Conservation (phyloP, 1,139 yeast genomes). For the Suhomyces coccinellae region DNA sequence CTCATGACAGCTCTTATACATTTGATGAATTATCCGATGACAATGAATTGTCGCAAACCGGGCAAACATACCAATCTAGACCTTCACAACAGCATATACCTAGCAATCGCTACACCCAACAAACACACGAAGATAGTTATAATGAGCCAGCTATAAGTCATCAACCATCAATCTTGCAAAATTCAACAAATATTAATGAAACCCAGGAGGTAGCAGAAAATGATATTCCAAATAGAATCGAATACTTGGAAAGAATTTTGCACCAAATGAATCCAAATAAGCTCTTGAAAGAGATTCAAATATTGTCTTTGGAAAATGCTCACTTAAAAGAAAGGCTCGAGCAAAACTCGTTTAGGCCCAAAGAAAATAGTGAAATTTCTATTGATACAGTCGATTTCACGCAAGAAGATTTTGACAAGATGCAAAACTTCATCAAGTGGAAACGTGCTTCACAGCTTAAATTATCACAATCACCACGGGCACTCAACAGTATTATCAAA, state of each 20-base stretch:
- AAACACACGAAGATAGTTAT: neutral
- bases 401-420: constrained; percentile 20
- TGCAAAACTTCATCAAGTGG: constrained; percentile 35
- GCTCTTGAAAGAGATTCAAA: constrained; percentile 11
- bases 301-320: constrained; percentile 19
- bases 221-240: constrained; percentile 17
- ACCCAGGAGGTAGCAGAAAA: constrained; percentile 3
- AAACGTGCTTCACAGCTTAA: constrained; percentile 41
- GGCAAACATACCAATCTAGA: constrained; percentile 8
- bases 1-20: constrained; percentile 30
- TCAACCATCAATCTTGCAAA: constrained; percentile 16
- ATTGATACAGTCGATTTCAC: constrained; percentile 28
- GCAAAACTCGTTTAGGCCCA: neutral
- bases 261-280: constrained; percentile 14
- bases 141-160: constrained; percentile 12
- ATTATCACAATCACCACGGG: constrained; percentile 20
- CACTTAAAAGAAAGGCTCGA: constrained; percentile 15
- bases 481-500: constrained; percentile 14
- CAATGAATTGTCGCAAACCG: constrained; percentile 9
- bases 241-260: constrained; percentile 22
- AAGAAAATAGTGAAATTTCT: constrained; percentile 18
- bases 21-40: constrained; percentile 27
- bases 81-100: constrained; percentile 8
- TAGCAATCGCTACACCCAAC: neutral
- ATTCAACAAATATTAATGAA: constrained; percentile 13